Percentiles rank a stretch among this genome's conserved stretches.
phyloP scores from a whole-genome alignment of 441 rosid species.

The Jatropha multifida region DNA sequence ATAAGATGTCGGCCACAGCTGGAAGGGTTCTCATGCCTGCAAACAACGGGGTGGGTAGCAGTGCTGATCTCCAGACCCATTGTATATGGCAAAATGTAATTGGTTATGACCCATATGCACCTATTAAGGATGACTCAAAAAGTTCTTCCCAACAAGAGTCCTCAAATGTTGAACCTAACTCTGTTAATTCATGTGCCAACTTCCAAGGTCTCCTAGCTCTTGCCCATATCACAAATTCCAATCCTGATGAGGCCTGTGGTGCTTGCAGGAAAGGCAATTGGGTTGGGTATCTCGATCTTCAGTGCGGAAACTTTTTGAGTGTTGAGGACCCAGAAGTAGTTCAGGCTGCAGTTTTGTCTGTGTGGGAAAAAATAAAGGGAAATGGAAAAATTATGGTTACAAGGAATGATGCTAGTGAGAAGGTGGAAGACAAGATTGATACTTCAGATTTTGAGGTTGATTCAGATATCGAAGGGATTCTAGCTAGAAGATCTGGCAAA shows the following conservation, averaged over 20 bases:
- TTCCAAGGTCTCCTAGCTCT: slow-evolving; percentile 87
- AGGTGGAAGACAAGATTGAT: slow-evolving; percentile 74
- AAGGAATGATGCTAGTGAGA: slow-evolving; percentile 55
- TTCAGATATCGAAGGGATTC: slow-evolving; percentile 84
- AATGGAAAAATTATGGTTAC: slow-evolving; percentile 44
- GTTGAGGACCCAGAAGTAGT: slow-evolving; percentile 53
- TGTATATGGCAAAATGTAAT: slow-evolving; percentile 98
- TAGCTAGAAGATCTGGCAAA: slow-evolving; percentile 66
- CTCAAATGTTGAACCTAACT: slow-evolving; percentile 49
- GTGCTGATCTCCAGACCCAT: slow-evolving; percentile 93
- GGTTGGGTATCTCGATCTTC: slow-evolving; percentile 84
- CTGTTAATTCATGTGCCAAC: slow-evolving; percentile 72
- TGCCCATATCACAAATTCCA: slow-evolving; percentile 71
- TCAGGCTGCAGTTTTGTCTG: slow-evolving; percentile 60
- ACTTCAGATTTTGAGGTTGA: slow-evolving; percentile 76
- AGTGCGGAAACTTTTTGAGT: slow-evolving; percentile 84
- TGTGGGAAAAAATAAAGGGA: slow-evolving; percentile 69
- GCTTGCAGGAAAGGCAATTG: slow-evolving; percentile 89
- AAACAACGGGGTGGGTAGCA: slow-evolving; percentile 94
- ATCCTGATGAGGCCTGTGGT: slow-evolving; percentile 83
- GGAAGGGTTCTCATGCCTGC: slow-evolving; percentile 99
- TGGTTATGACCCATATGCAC: slow-evolving; percentile 96
- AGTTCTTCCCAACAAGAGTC: slow-evolving; percentile 35
- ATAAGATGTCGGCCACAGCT: slow-evolving; percentile 95
- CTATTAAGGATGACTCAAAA: slow-evolving; percentile 72